Conservation (phyloP, 2,329 filamentous ascomycete species). For the Tolypocladium ophioglossoides region DNA sequence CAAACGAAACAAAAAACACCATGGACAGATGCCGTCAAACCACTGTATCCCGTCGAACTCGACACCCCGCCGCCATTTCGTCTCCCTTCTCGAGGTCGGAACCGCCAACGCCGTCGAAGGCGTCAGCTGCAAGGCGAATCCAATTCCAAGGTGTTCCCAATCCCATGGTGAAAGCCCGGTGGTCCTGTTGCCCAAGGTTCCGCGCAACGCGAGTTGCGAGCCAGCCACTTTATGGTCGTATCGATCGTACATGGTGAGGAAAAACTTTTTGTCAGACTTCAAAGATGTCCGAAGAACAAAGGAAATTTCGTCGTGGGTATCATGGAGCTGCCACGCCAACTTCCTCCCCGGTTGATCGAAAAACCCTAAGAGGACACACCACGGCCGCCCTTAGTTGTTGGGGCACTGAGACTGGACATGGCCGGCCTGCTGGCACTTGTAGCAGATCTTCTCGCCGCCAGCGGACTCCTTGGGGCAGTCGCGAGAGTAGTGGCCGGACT, state of each 20-base stretch:
- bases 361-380: conserved; percentile 11
- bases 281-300: conserved; percentile 11
- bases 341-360: conserved; percentile 12
- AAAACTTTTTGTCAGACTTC: conserved; percentile 11
- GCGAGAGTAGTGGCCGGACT: conserved; percentile 88
- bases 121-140: conserved; percentile 16
- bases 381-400: conserved; percentile 47
- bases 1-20: conserved; percentile 7
- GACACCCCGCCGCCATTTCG: conserved; percentile 14
- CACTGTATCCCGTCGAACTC: conserved; percentile 11
- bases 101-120: conserved; percentile 7
- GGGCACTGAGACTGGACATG: conserved; percentile 94
- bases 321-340: conserved; percentile 30
- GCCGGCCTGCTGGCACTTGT: conserved; percentile 79
- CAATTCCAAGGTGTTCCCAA: conserved; percentile 19
- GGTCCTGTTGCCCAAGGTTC: conserved; percentile 12
- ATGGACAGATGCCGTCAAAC: conserved; percentile 8
- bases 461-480: conserved; percentile 92
- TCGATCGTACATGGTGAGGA: conserved; percentile 17
- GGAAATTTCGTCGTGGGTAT: conserved; percentile 28
- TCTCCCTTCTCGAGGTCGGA: conserved; percentile 13
- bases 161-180: conserved; percentile 10
- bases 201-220: conserved; percentile 17
- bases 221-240: conserved; percentile 19
- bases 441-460: conserved; percentile 89